These are phyloP conservation scores for Nematodospora anomalae DNA, from an alignment of 1,139 yeast genomes.

Conservation along the genomic window DNA sequence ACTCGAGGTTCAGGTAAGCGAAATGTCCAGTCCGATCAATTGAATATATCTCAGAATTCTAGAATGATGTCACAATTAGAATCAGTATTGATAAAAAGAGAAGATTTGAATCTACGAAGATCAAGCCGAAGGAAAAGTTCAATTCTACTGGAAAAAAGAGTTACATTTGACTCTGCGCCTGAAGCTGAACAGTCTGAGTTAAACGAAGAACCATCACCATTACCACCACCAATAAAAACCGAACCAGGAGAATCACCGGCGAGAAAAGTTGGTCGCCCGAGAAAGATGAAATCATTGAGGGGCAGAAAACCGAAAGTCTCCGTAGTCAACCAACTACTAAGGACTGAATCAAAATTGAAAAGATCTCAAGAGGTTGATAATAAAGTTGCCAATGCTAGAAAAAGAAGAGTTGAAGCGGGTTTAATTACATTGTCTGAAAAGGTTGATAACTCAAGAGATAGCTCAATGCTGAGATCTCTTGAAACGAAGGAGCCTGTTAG, in stretches of 20 bases:
- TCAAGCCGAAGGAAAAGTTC: slow-evolving; percentile 5
- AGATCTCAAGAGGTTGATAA: not conserved
- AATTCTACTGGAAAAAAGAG: slow-evolving; percentile 1
- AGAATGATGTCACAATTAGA: slow-evolving; percentile 6
- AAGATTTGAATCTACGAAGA: slow-evolving; percentile 5
- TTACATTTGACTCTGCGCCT: not conserved
- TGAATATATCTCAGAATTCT: slow-evolving; percentile 2
- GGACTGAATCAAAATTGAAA: not conserved
- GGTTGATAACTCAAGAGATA: not conserved
- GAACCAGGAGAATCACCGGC: slow-evolving; percentile 1
- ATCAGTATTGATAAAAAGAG: slow-evolving; percentile 3
- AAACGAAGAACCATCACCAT: not conserved
- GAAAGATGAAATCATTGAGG: slow-evolving; percentile 1
- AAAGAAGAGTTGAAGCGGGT: slow-evolving; percentile 2
- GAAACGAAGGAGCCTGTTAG: not conserved
- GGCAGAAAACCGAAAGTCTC: slow-evolving; percentile 3
- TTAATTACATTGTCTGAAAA: slow-evolving; percentile 1
- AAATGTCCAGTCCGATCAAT: not conserved
- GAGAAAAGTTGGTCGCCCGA: slow-evolving; percentile 3
- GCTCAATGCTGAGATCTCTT: no score
- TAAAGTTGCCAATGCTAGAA: slow-evolving; percentile 2
- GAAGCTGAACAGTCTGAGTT: not conserved
- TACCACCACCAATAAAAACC: not conserved
- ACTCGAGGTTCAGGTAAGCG: slow-evolving; percentile 43
- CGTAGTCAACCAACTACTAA: not conserved